Percentiles rank a stretch among this genome's conserved stretches.
Evolutionary conservation across 257 asterid species (phyloP).

Genomic region (Coffea eugenioides): DNA sequence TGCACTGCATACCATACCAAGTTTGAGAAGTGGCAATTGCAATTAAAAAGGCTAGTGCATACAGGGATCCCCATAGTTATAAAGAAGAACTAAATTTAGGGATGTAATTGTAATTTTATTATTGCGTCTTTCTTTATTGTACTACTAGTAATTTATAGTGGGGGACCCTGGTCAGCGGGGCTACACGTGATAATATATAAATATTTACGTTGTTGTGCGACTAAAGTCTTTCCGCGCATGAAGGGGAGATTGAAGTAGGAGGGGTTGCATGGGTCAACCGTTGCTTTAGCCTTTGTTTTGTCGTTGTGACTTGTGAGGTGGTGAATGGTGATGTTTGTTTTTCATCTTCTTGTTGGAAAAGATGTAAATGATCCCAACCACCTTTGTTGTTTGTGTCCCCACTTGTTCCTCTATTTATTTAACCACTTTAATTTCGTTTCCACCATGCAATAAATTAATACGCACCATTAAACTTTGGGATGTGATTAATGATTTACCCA

Average conservation of each 20-base stretch:
- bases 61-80: not conserved
- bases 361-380: not conserved
- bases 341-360: not conserved
- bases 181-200: not conserved
- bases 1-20: not conserved
- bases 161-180: constrained; percentile 13
- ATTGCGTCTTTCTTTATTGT: not conserved
- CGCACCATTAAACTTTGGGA: not conserved
- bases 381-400: not conserved
- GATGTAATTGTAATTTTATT: not conserved
- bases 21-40: not conserved
- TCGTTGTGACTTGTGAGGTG: not conserved
- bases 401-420: not conserved
- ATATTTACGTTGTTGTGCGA: not conserved
- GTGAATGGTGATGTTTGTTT: not conserved
- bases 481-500: too few species aligned
- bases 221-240: not conserved
- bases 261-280: not conserved
- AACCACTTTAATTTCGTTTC: not conserved
- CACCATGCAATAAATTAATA: not conserved
- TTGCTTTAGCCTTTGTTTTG: not conserved
- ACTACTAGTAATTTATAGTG: not conserved
- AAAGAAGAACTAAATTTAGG: not conserved
- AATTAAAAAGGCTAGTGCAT: fast-evolving
- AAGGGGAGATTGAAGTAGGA: not conserved